These are phyloP conservation scores for Clarkia xantiana DNA, from an alignment of 345 rosid genomes.

Conservation along the genomic window DNA sequence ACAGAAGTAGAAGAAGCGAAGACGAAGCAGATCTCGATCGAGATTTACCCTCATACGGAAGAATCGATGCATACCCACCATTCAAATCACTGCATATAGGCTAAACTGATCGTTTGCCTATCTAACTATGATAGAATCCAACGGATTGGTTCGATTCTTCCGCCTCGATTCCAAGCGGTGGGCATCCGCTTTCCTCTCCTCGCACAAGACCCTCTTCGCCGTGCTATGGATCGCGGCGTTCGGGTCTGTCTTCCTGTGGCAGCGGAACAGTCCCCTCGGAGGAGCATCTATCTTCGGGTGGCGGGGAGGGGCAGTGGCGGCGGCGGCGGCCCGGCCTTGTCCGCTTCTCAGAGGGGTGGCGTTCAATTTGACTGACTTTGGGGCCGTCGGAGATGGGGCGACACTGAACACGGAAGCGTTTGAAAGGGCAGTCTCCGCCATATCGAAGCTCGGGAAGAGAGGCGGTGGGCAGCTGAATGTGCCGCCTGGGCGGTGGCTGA, in stretches of 20 bases:
- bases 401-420: conserved; percentile 77
- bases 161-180: conserved; percentile 47
- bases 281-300: conserved; percentile 30
- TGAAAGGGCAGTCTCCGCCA: conserved; percentile 65
- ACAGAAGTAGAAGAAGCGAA: not conserved
- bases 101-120: not conserved
- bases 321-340: conserved; percentile 22
- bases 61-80: not conserved
- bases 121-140: conserved; percentile 39
- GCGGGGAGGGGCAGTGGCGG: conserved; percentile 16
- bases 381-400: conserved; percentile 79
- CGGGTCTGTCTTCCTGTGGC: conserved; percentile 69
- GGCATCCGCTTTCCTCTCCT: conserved; percentile 38
- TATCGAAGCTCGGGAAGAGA: conserved; percentile 50
- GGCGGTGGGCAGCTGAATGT: conserved; percentile 96
- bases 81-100: not conserved
- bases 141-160: conserved; percentile 31
- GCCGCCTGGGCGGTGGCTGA: conserved; percentile 87
- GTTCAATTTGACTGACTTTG: conserved; percentile 79
- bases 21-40: too few species aligned
- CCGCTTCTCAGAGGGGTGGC: conserved; percentile 49
- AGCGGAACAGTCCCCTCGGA: conserved; percentile 31
- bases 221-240: conserved; percentile 76
- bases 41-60: too few species aligned
- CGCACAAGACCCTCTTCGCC: conserved; percentile 64